Base-by-base conservation (phyloP, 805 yeast genomes). In the Pichia eremophila region DNA sequence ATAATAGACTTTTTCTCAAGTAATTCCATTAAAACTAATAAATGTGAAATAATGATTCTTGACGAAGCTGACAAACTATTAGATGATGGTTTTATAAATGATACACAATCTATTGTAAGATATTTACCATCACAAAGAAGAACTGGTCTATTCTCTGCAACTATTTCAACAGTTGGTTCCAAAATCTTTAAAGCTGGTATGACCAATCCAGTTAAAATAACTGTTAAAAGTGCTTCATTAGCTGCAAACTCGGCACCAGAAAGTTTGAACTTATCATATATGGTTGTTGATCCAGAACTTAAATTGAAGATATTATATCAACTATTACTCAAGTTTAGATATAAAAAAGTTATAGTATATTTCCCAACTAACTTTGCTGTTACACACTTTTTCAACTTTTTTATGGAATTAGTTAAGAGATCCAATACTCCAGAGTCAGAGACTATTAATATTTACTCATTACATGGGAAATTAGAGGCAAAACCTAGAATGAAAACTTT, bases 31-130 rank as follows among this genome's bases (percentile, higher is more conserved):
- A 77, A 77, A 52, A 74, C 88, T 0, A 66, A 68, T 5, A 72
- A 83, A 4, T 73, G 89, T 44, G 95, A 87, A 54, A 75, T 85
- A 37, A 73, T 86, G 12, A 81, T 93, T 5, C 63, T 93, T 39
- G 99, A 93, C 63, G 98, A 93, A 66, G 98, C 98, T 8, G 99
- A 93, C 59, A 78, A 88, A 55, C 70, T 91, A 35, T 69, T 91
- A 34, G 98, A 90, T 60, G 63, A 80, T 28, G 84, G 89, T 38
- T 88, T 89, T 60, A 77, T 76, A 28, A 71, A 69, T 39, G 89
- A 88, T 40, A 78, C 86, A 40, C 78, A 81, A 40, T 69, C 73
- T 31, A 86, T 91, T 29, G 68, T 91, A 38, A 71, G 77, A 34
- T 62, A 74, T 41, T 67, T 93, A 29, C 99, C 99, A 0, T 83